phyloP scores from a whole-genome alignment of 192 early-diverging fungal species.

The Backusella tuberculispora region DNA sequence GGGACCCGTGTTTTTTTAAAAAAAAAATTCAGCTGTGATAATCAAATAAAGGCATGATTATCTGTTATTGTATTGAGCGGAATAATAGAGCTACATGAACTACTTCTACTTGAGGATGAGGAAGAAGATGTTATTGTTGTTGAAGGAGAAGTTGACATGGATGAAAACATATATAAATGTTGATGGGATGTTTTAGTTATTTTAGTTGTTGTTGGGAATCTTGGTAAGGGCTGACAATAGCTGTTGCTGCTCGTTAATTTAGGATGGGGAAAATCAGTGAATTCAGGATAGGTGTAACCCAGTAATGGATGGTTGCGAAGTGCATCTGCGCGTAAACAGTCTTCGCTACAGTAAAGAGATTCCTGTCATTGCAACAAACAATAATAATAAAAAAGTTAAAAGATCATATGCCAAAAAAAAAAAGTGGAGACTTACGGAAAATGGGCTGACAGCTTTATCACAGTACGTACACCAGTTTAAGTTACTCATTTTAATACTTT shows the following conservation, averaged over 20 bases:
- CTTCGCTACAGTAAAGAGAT: constrained; percentile 43
- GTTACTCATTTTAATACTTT: constrained; percentile 33
- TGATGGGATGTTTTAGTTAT: too few relatives aligned
- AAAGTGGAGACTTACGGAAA: constrained; percentile 29
- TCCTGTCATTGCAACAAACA: constrained; percentile 26
- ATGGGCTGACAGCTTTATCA: constrained; percentile 38
- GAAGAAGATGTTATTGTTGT: too few relatives aligned
- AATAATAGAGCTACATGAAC: too few relatives aligned
- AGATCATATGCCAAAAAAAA: neutral
- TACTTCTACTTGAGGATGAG: too few relatives aligned
- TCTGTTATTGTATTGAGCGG: too few relatives aligned
- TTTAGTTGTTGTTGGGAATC: too few relatives aligned
- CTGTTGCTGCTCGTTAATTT: constrained; percentile 10
- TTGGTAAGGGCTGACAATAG: too few relatives aligned
- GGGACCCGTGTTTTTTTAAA: too few relatives aligned
- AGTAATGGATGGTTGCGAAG: constrained; percentile 39
- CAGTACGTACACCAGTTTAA: constrained; percentile 41
- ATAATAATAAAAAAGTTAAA: neutral
- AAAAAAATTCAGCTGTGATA: too few relatives aligned
- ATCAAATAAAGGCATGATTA: too few relatives aligned
- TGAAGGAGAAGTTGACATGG: too few relatives aligned
- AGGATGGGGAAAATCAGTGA: constrained; percentile 41
- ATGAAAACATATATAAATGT: too few relatives aligned
- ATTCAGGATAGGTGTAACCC: constrained; percentile 40
- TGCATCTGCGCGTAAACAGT: constrained; percentile 38